A percentile compares a stretch with the other conserved stretches of the same genome.
Evolutionary conservation across 108 stramenopile species (phyloP).

Genomic region (Nitzschia inconspicua): DNA sequence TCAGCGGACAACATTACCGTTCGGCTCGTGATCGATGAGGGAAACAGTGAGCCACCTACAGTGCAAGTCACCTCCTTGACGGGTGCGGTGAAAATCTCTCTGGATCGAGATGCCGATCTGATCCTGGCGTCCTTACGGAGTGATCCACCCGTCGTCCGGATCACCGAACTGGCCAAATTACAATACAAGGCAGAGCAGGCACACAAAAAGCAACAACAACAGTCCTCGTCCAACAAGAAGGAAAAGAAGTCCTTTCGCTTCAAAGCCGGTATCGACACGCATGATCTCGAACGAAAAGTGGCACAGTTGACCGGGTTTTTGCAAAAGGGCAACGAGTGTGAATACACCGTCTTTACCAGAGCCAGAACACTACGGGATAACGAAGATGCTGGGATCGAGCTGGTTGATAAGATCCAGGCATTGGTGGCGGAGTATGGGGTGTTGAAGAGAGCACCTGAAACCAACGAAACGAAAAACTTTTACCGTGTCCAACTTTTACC

Average conservation of each 20-base stretch:
- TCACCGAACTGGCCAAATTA: conserved; percentile 42
- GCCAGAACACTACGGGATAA: conserved; percentile 36
- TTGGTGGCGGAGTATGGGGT: conserved; percentile 37
- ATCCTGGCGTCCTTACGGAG: conserved; percentile 39
- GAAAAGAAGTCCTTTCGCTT: conserved; percentile 38
- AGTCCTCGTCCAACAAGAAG: conserved; percentile 22
- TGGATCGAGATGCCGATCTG: conserved; percentile 45
- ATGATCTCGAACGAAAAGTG: conserved; percentile 62
- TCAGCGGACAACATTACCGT: conserved; percentile 43
- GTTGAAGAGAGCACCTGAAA: conserved; percentile 8
- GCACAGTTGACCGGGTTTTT: conserved; percentile 45
- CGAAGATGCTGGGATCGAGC: conserved; percentile 39
- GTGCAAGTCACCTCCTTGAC: conserved; percentile 41
- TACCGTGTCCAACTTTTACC: conserved; percentile 13
- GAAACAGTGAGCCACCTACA: conserved; percentile 28
- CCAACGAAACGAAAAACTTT: conserved; percentile 11
- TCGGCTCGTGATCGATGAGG: conserved; percentile 58
- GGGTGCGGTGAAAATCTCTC: conserved; percentile 46
- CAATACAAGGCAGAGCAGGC: conserved; percentile 40
- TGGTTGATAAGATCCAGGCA: conserved; percentile 48
- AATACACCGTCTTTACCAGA: conserved; percentile 53
- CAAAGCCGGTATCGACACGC: conserved; percentile 59
- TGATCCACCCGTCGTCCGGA: conserved; percentile 63
- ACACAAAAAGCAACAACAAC: conserved; percentile 17
- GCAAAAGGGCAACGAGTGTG: conserved; percentile 52